These are phyloP conservation scores for Penicillium bovifimosum DNA, from an alignment of 495 filamentous ascomycete genomes.

Conservation along the genomic window DNA sequence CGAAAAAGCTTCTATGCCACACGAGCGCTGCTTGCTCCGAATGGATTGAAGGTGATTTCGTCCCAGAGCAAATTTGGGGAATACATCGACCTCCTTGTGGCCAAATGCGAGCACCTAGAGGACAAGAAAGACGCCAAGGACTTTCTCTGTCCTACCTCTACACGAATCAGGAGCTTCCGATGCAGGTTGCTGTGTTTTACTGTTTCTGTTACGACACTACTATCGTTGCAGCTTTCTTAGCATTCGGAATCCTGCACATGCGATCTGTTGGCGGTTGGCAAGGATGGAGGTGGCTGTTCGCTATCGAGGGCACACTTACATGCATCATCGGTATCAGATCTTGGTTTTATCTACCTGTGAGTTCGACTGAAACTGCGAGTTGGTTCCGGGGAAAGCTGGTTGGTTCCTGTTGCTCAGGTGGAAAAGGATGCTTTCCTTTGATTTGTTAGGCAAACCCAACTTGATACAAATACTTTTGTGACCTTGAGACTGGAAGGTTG, in stretches of 20 bases:
- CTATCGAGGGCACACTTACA: constrained; percentile 38
- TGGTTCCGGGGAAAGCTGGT: constrained; percentile 53
- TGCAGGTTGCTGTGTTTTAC: constrained; percentile 55
- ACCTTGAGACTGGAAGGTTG: too few species aligned
- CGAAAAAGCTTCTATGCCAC: constrained; percentile 49
- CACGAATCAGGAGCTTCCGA: constrained; percentile 53
- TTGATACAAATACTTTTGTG: too few species aligned
- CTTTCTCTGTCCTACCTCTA: constrained; percentile 63
- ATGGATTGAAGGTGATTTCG: constrained; percentile 20
- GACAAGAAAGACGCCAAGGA: too few species aligned
- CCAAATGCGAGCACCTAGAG: too few species aligned
- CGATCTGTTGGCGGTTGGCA: constrained; percentile 43
- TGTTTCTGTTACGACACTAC: constrained; percentile 51
- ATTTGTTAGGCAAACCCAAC: too few species aligned
- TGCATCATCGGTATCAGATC: constrained; percentile 50
- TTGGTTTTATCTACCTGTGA: constrained; percentile 49
- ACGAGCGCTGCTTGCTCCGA: constrained; percentile 13
- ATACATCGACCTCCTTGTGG: too few species aligned
- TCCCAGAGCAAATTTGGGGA: too few species aligned
- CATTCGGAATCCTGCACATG: constrained; percentile 58
- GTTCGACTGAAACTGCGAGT: constrained; percentile 50
- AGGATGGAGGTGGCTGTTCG: constrained; percentile 61
- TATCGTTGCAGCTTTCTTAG: constrained; percentile 54
- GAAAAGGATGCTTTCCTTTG: too few species aligned
- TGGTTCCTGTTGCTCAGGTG: constrained; percentile 48